Evolutionary conservation across 2,329 filamentous ascomycete genomes (phyloP).

Genomic region (Epichloe sylvatica): DNA sequence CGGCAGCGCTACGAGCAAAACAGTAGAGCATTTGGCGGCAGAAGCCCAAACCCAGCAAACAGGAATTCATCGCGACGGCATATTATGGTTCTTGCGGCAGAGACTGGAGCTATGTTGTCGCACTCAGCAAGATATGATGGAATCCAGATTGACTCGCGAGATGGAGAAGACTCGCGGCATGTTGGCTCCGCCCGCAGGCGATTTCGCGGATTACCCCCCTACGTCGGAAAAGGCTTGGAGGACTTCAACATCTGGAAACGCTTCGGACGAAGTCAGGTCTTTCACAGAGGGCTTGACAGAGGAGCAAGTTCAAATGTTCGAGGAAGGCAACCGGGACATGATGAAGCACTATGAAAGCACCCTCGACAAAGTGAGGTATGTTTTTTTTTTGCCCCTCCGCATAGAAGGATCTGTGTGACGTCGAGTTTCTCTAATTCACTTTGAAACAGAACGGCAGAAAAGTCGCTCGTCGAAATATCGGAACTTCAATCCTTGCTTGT

Average conservation of each 20-base stretch:
- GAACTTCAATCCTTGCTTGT: conserved; percentile 84
- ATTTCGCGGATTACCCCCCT: conserved; percentile 21
- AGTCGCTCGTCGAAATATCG: conserved; percentile 81
- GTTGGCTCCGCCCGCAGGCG: conserved; percentile 27
- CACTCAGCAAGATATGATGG: conserved; percentile 84
- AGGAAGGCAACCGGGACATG: conserved; percentile 84
- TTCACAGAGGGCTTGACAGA: conserved; percentile 48
- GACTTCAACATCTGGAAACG: neutral
- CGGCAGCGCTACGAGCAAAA: conserved; percentile 32
- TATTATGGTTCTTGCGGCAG: conserved; percentile 69
- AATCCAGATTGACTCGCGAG: conserved; percentile 69
- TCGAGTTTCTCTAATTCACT: neutral
- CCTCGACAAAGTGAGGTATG: conserved; percentile 85
- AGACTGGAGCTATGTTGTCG: conserved; percentile 62
- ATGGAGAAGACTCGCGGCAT: conserved; percentile 82
- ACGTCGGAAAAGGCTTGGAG: conserved; percentile 7
- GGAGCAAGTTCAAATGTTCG: conserved; percentile 87
- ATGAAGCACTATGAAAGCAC: conserved; percentile 86
- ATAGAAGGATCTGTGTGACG: neutral
- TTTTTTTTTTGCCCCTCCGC: conserved; percentile 9
- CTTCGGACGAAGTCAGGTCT: conserved; percentile 10
- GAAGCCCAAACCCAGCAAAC: conserved; percentile 56
- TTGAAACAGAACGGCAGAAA: conserved; percentile 59
- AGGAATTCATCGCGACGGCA: conserved; percentile 61
- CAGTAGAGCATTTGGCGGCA: conserved; percentile 54